These are phyloP conservation scores for Ustilago nuda DNA, from an alignment of 1,284 basidiomycete species.

Conservation along the genomic window DNA sequence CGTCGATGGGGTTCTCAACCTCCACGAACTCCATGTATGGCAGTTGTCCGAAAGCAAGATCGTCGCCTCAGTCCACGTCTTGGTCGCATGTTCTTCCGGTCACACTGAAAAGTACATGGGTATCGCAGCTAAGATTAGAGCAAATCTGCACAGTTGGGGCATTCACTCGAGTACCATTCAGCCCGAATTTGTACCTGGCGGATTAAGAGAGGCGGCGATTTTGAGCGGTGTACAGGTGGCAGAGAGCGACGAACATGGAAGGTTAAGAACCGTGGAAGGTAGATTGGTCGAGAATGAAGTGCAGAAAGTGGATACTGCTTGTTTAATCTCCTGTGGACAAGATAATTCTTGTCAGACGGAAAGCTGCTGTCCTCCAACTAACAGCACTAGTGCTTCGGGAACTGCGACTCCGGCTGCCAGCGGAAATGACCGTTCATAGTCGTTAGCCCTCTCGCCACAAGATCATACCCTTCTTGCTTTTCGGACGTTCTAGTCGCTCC, in stretches of 20 bases:
- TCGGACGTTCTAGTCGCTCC: not conserved
- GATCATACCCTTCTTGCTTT: not conserved
- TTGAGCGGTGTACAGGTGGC: constrained; percentile 61
- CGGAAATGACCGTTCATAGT: constrained; percentile 11
- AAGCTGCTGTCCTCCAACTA: constrained; percentile 60
- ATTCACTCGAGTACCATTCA: constrained; percentile 80
- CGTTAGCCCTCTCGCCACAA: too few species aligned
- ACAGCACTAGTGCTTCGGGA: constrained; percentile 3
- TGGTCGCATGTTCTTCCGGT: constrained; percentile 74
- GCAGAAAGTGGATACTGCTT: constrained; percentile 55
- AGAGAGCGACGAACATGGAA: constrained; percentile 53
- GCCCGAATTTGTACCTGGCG: constrained; percentile 67
- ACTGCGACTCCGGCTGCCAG: constrained; percentile 16
- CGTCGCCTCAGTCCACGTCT: constrained; percentile 94
- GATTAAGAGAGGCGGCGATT: constrained; percentile 60
- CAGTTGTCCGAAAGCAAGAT: constrained; percentile 88
- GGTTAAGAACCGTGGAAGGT: constrained; percentile 60
- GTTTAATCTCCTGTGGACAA: constrained; percentile 61
- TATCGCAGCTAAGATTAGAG: constrained; percentile 84
- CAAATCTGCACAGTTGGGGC: constrained; percentile 85
- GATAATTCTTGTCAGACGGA: constrained; percentile 59
- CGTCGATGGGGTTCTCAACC: constrained; percentile 87
- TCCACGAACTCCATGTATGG: constrained; percentile 94
- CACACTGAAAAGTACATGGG: constrained; percentile 83
- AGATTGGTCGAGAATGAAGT: constrained; percentile 60